These are phyloP conservation scores for Leishmania lainsoni DNA, from an alignment of 208 protist species.

Conservation along the genomic window DNA sequence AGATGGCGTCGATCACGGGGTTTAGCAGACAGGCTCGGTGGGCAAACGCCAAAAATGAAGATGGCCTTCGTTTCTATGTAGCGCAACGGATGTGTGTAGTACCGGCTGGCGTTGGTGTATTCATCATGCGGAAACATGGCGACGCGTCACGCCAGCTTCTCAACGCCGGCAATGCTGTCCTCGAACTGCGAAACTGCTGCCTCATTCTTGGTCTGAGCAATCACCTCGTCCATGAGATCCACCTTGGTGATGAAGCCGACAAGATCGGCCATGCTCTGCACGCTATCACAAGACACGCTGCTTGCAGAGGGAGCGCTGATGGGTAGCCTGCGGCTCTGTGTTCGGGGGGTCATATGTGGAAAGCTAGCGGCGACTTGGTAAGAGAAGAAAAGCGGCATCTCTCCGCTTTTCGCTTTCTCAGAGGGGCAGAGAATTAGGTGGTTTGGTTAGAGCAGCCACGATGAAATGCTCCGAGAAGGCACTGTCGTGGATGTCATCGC, in stretches of 20 bases:
- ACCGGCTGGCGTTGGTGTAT: constrained; percentile 28
- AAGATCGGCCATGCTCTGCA: constrained; percentile 20
- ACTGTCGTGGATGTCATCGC: not conserved
- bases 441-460: not conserved
- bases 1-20: constrained; percentile 26
- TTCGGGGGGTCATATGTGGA: not conserved
- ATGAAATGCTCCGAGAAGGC: not conserved
- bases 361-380: not conserved
- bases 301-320: not conserved
- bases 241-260: constrained; percentile 34
- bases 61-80: constrained; percentile 27
- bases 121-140: constrained; percentile 35
- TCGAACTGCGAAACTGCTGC: constrained; percentile 7
- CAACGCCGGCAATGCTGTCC: constrained; percentile 12
- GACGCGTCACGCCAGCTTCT: constrained; percentile 15
- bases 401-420: not conserved
- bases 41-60: constrained; percentile 30
- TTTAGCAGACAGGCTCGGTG: constrained; percentile 23
- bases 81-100: constrained; percentile 26
- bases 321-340: not conserved
- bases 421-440: too few relatives aligned
- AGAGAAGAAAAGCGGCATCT: not conserved
- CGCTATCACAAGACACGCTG: not conserved
- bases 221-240: constrained; percentile 27
- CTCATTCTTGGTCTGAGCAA: constrained; percentile 14